Evolutionary conservation across 2,329 filamentous ascomycete genomes (phyloP), one percentile per base, ranked within the genome.

Genomic region (Fragosphaeria purpurea): DNA sequence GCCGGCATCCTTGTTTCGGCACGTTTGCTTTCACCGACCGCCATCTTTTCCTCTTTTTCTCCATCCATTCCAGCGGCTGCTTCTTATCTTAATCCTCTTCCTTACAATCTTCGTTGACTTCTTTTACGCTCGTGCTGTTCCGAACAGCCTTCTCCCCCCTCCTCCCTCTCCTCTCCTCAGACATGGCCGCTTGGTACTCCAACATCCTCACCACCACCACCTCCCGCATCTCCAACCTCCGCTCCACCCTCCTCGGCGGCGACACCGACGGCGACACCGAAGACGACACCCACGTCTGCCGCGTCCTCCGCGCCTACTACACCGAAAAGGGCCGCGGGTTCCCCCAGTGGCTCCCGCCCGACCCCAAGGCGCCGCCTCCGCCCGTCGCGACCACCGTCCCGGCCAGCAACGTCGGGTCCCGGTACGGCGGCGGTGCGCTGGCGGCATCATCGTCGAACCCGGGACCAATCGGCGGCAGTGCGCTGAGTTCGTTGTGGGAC

Each of bases 241-340:
- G 79, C 60, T 83, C 83, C 54, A 81, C 88, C 55, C 80, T 90
- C 56, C 79, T 86, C 50, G 70, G 76, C 57, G 72, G 74, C 63
- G 82, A 85, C 57, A 72, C 75, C 59, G 82, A 85, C 66, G 83
- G 83, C 67, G 82, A 86, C 63, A 84, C 81, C 55, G 79, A 94
- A 68, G 90, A 97, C 70, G 88, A 95, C 70, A 94, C 89, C 3
- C 89, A 97, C 71, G 86, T 97, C 62, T 94, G 88, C 69, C 87
- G 93, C 61, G 89, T 95, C 38, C 80, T 98, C 32, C 86, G 93
- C 61, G 85, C 82, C 60, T 95, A 97, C 76, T 97, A 98, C 74
- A 80, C 75, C 47, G 90, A 97, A 66, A 93, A 94, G 63, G 86
- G 85, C 58, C 82, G 83, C 30, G 75, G 82, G 2, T 86, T 90